Evolutionary conservation across 2,329 filamentous ascomycete genomes (phyloP), one percentile per base, ranked within the genome.

Genomic region (Aspergillus jensenii): DNA sequence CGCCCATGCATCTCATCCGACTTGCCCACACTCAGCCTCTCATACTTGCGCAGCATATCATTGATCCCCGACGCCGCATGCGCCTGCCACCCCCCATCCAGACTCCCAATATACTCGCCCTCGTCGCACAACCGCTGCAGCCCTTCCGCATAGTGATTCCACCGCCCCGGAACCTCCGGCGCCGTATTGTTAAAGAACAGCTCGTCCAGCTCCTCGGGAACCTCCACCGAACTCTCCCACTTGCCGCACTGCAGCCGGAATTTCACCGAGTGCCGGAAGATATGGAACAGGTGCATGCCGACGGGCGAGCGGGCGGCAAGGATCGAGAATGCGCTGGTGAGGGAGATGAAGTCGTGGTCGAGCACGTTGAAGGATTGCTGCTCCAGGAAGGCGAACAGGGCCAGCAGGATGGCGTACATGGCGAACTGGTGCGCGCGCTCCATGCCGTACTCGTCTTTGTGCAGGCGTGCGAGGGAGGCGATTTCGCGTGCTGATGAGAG

Each of bases 341-440:
- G 58, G 1, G 57, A 44, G 4, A 69, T 49, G 45, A 69, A 70
- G 46, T 70, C 68, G 5, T 58, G 54, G 39, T 70, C 68, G 2
- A 67, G 53, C 6, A 68, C 62, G 39, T 68, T 62, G 45, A 68
- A 68, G 3, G 43, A 15, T 0, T 51, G 23, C 14, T 64, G 60
- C 14, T 65, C 65, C 3, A 70, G 56, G 3, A 70, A 47, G 4
- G 63, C 58, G 19, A 68, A 70, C 3, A 70, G 60, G 2, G 68
- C 67, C 2, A 70, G 59, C 17, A 66, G 68, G 17, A 69, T 60
- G 1, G 67, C 63, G 37, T 69, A 70, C 53, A 69, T 62, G 27
- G 66, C 62, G 50, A 69, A 70, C 23, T 62, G 59, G 52, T 70
- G 68, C 17, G 65, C 62, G 25, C 67, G 63, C 43, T 59, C 62